These are phyloP conservation scores for Clarireedia homoeocarpa DNA, from an alignment of 2,329 filamentous ascomycete species.

Conservation along the genomic window DNA sequence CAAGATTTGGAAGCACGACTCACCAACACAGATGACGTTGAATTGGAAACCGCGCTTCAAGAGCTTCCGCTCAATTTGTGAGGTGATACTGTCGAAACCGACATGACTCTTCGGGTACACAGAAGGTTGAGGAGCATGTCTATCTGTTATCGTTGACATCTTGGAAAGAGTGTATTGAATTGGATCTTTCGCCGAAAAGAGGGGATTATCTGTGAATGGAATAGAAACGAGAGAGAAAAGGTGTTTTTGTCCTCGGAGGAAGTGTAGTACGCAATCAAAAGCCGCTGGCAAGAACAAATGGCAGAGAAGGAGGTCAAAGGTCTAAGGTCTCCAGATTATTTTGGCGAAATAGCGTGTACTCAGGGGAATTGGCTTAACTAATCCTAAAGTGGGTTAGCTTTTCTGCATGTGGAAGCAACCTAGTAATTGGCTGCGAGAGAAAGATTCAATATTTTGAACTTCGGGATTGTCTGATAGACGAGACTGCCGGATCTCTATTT, in stretches of 20 bases:
- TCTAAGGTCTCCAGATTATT: conserved; percentile 9
- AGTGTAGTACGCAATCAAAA: conserved; percentile 4
- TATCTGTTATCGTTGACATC: conserved; percentile 29
- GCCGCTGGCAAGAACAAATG: conserved; percentile 12
- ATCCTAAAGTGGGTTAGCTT: conserved; percentile 6
- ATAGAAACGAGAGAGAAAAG: neutral
- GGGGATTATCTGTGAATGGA: conserved; percentile 7
- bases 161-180: conserved; percentile 8
- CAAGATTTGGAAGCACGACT: conserved; percentile 35
- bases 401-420: conserved; percentile 1
- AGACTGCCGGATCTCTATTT: neutral
- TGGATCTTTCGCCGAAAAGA: neutral
- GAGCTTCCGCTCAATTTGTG: conserved; percentile 98
- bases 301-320: conserved; percentile 15
- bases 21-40: conserved; percentile 99
- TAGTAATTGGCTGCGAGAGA: neutral
- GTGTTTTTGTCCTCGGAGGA: neutral
- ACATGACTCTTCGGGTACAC: conserved; percentile 94
- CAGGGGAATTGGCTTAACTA: conserved; percentile 9
- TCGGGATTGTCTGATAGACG: neutral
- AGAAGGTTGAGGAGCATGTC: conserved; percentile 28
- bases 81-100: conserved; percentile 99
- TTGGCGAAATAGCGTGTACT: conserved; percentile 8
- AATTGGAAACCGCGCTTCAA: conserved; percentile 99
- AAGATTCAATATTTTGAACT: neutral